Evolutionary conservation across 1,139 yeast genomes (phyloP).

Genomic region (Blastobotrys ciferrii): DNA sequence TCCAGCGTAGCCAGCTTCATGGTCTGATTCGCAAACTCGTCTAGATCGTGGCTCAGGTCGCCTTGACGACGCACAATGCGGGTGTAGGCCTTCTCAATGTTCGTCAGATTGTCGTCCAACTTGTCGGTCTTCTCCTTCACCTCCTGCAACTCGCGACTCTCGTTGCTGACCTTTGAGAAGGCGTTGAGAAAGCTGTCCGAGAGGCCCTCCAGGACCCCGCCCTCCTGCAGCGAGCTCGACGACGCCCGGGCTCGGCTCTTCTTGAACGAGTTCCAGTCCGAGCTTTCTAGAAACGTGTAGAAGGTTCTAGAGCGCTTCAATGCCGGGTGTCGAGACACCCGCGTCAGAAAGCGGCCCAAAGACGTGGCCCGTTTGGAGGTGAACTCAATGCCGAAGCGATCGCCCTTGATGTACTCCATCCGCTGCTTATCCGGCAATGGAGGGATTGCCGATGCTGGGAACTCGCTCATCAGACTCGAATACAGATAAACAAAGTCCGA

Average conservation of each 20-base stretch:
- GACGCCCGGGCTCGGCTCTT: conserved; percentile 35
- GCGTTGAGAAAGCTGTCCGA: conserved; percentile 92
- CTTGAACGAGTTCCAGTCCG: conserved; percentile 81
- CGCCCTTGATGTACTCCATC: conserved; percentile 92
- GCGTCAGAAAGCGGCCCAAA: conserved; percentile 67
- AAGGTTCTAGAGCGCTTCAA: conserved; percentile 69
- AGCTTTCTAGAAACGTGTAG: conserved; percentile 72
- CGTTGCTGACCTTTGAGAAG: conserved; percentile 73
- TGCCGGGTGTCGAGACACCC: conserved; percentile 71
- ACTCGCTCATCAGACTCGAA: conserved; percentile 70
- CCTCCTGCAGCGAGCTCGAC: conserved; percentile 22
- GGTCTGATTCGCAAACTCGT: conserved; percentile 68
- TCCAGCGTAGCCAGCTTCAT: conserved; percentile 62
- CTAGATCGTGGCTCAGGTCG: conserved; percentile 70
- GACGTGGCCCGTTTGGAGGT: conserved; percentile 84
- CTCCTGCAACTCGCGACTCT: conserved; percentile 76
- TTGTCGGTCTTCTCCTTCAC: conserved; percentile 80
- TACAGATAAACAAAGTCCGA: conserved; percentile 80
- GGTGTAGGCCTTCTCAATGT: conserved; percentile 74
- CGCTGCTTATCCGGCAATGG: conserved; percentile 93
- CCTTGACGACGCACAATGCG: conserved; percentile 71
- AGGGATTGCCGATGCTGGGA: conserved; percentile 82
- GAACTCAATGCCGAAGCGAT: conserved; percentile 76
- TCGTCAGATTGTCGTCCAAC: conserved; percentile 75
- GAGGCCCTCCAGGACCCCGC: conserved; percentile 56